Conservation (phyloP, 805 yeast species). For the Myxozyma kluyveri region DNA sequence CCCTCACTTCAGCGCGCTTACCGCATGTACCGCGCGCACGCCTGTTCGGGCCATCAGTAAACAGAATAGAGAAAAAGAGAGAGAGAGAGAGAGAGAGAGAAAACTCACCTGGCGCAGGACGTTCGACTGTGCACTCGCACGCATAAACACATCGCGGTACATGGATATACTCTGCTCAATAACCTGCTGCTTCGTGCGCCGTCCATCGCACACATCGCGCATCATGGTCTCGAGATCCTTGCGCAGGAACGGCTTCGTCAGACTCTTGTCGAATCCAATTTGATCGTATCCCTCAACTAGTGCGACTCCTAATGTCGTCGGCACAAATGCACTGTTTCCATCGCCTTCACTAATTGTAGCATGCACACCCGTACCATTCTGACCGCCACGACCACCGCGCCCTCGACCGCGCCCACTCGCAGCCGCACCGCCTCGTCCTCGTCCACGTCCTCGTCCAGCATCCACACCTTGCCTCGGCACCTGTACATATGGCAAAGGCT, state of each 20-base stretch:
- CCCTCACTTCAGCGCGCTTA: not conserved
- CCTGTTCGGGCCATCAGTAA: too few relatives aligned
- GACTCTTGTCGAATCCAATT: conserved; percentile 68
- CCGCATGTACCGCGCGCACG: conserved; percentile 7
- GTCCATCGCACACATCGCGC: conserved; percentile 66
- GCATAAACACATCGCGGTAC: conserved; percentile 60
- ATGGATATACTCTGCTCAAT: conserved; percentile 51
- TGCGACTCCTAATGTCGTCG: conserved; percentile 81
- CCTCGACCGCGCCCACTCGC: conserved; percentile 21
- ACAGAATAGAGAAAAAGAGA: too few relatives aligned
- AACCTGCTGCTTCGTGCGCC: conserved; percentile 52
- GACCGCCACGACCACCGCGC: conserved; percentile 15
- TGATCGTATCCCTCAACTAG: conserved; percentile 83
- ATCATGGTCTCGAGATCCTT: conserved; percentile 69
- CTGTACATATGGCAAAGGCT: conserved; percentile 32
- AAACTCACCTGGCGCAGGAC: too few relatives aligned
- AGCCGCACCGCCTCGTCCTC: conserved; percentile 9
- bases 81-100: too few relatives aligned
- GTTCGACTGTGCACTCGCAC: conserved; percentile 45
- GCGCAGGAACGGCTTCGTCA: conserved; percentile 86
- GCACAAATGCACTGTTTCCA: conserved; percentile 50
- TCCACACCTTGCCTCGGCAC: conserved; percentile 5
- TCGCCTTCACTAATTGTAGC: conserved; percentile 15
- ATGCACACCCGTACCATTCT: conserved; percentile 12
- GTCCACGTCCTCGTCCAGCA: conserved; percentile 2